Evolutionary conservation across 2,329 filamentous ascomycete genomes (phyloP).

Genomic region (Emericellopsis atlantica): DNA sequence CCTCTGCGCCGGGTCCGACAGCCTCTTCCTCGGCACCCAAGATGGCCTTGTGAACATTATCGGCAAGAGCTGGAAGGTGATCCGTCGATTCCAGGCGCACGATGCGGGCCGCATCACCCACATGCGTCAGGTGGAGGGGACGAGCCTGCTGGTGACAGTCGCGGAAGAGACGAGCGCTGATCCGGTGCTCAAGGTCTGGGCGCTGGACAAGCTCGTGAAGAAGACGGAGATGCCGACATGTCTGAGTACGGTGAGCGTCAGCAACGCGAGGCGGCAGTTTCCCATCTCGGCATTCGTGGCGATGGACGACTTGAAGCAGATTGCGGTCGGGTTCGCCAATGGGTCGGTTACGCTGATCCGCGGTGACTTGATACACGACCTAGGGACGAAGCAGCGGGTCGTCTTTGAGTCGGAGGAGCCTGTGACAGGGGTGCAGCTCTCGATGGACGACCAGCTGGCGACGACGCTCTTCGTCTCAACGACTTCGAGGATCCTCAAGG

Average conservation of each 20-base stretch:
- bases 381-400: slow-evolving; percentile 84
- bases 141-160: slow-evolving; percentile 73
- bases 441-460: slow-evolving; percentile 46
- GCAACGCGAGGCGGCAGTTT: slow-evolving; percentile 85
- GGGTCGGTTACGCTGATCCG: slow-evolving; percentile 87
- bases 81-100: slow-evolving; percentile 78
- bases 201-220: slow-evolving; percentile 83
- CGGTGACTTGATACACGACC: slow-evolving; percentile 88
- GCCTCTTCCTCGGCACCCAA: slow-evolving; percentile 75
- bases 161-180: slow-evolving; percentile 81
- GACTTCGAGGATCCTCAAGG: slow-evolving; percentile 72
- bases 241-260: slow-evolving; percentile 71
- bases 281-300: slow-evolving; percentile 89
- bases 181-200: slow-evolving; percentile 93
- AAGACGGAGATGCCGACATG: slow-evolving; percentile 85
- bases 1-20: slow-evolving; percentile 77
- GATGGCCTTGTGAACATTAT: slow-evolving; percentile 83
- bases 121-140: slow-evolving; percentile 84
- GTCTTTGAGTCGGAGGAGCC: slow-evolving; percentile 96
- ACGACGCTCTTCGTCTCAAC: slow-evolving; percentile 89
- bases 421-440: slow-evolving; percentile 78
- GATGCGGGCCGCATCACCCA: slow-evolving; percentile 72
- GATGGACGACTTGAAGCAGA: slow-evolving; percentile 77
- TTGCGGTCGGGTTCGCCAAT: slow-evolving; percentile 92
- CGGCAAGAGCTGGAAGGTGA: slow-evolving; percentile 74